A percentile compares a stretch with the other conserved stretches of the same genome.
Evolutionary conservation across 331 rosid genomes (phyloP).

Genomic region (Prunus yedoensis): DNA sequence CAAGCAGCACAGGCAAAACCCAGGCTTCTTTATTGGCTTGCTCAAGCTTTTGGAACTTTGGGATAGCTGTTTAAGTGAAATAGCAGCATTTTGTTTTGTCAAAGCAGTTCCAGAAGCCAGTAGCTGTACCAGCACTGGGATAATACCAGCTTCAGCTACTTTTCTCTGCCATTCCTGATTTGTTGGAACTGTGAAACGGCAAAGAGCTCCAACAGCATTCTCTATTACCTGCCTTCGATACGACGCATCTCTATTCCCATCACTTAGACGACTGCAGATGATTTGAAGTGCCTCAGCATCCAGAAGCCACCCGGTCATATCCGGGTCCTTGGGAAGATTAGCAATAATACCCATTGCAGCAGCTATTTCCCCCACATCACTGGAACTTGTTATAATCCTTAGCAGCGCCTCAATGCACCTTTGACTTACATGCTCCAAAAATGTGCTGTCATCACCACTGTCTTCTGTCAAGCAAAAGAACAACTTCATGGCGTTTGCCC

Average conservation of each 20-base stretch:
- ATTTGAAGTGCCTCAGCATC: conserved; percentile 45
- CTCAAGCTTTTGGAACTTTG: conserved; percentile 53
- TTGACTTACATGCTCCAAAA: conserved; percentile 49
- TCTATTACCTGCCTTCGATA: conserved; percentile 37
- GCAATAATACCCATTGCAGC: conserved; percentile 53
- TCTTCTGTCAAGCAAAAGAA: conserved; percentile 49
- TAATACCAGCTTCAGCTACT: conserved; percentile 59
- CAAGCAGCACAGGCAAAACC: conserved; percentile 37
- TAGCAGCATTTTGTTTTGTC: conserved; percentile 49
- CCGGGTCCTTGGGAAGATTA: conserved; percentile 43
- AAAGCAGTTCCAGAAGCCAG: conserved; percentile 54
- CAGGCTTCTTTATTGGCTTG: conserved; percentile 45
- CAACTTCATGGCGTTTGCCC: conserved; percentile 48
- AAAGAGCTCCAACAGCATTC: conserved; percentile 52
- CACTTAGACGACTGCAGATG: conserved; percentile 36
- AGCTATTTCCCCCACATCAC: conserved; percentile 49
- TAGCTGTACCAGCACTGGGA: conserved; percentile 50
- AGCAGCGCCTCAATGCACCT: conserved; percentile 48
- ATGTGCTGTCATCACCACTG: conserved; percentile 23
- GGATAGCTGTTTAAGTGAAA: conserved; percentile 60
- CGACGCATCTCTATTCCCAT: conserved; percentile 34
- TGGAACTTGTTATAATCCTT: conserved; percentile 33
- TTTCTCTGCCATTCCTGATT: conserved; percentile 56
- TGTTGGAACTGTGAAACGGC: conserved; percentile 57
- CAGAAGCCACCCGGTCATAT: conserved; percentile 46